Conservation (phyloP, 2,329 filamentous ascomycete species). For the Penicillium sp. region DNA sequence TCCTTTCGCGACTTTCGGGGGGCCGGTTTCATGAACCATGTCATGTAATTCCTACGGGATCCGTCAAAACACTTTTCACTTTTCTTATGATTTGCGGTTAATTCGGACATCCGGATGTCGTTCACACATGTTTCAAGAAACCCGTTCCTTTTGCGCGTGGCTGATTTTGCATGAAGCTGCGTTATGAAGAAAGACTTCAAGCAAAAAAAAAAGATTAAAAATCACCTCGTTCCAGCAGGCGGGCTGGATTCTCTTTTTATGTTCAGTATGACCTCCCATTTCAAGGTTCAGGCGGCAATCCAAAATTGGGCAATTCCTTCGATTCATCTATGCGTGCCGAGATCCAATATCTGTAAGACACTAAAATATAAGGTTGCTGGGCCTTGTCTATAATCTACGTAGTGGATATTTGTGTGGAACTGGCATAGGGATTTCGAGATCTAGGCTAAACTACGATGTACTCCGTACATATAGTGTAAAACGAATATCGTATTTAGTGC, state of each 20-base stretch:
- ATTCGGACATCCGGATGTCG: conserved; percentile 35
- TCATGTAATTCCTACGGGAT: conserved; percentile 42
- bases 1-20: conserved; percentile 31
- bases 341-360: not conserved
- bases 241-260: conserved; percentile 35
- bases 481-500: not conserved
- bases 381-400: not conserved
- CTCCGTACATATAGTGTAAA: not conserved
- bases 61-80: conserved; percentile 31
- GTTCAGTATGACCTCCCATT: conserved; percentile 38
- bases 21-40: conserved; percentile 37
- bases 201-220: conserved; percentile 35
- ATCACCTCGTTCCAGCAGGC: conserved; percentile 36
- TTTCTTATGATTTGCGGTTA: conserved; percentile 34
- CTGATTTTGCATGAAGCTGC: conserved; percentile 35
- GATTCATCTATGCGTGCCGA: not conserved
- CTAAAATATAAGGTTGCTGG: conserved; percentile 9
- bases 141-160: conserved; percentile 29
- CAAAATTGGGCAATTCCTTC: conserved; percentile 28
- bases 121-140: conserved; percentile 31
- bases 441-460: not conserved
- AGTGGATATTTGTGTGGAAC: conserved; percentile 8
- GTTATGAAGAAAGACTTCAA: conserved; percentile 34
- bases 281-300: conserved; percentile 35
- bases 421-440: not conserved